Evolutionary conservation across 306 rosid genomes (phyloP).

Genomic region (Albizia julibrissin): DNA sequence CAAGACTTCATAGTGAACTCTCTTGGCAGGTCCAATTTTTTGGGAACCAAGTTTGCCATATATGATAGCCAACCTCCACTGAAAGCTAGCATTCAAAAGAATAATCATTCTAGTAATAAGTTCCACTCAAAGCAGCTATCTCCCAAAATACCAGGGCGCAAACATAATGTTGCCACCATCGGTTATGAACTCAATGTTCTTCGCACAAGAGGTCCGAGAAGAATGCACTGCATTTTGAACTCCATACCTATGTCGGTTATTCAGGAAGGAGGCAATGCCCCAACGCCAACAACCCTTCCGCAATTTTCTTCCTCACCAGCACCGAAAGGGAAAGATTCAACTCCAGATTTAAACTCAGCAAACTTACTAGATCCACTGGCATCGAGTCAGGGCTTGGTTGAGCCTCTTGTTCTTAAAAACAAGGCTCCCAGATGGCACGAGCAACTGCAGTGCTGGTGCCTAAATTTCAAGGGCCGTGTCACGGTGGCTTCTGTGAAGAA

Average conservation of each 20-base stretch:
- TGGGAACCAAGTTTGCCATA: constrained; percentile 68
- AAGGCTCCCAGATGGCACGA: constrained; percentile 89
- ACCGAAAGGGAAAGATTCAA: constrained; percentile 48
- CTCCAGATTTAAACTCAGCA: constrained; percentile 35
- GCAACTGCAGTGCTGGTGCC: constrained; percentile 88
- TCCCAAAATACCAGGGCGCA: constrained; percentile 55
- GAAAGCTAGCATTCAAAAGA: constrained; percentile 31
- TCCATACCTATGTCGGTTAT: constrained; percentile 63
- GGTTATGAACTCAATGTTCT: constrained; percentile 64
- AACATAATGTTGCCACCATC: constrained; percentile 44
- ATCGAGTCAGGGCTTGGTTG: constrained; percentile 37
- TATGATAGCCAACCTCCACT: constrained; percentile 52
- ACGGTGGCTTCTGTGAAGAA: constrained; percentile 89
- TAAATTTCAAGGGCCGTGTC: constrained; percentile 80
- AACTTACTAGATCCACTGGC: constrained; percentile 27
- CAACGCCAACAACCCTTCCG: constrained; percentile 48
- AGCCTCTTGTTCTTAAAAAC: constrained; percentile 60
- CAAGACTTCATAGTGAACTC: constrained; percentile 22
- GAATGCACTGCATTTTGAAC: constrained; percentile 66
- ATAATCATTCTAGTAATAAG: constrained; percentile 46
- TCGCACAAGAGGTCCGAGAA: constrained; percentile 76
- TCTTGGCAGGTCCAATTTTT: constrained; percentile 65
- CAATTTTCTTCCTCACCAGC: constrained; percentile 40
- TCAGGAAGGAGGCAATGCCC: constrained; percentile 65
- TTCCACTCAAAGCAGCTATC: constrained; percentile 61